Conservation (phyloP, 305 asterid genomes). For the Salvia sclarea region DNA sequence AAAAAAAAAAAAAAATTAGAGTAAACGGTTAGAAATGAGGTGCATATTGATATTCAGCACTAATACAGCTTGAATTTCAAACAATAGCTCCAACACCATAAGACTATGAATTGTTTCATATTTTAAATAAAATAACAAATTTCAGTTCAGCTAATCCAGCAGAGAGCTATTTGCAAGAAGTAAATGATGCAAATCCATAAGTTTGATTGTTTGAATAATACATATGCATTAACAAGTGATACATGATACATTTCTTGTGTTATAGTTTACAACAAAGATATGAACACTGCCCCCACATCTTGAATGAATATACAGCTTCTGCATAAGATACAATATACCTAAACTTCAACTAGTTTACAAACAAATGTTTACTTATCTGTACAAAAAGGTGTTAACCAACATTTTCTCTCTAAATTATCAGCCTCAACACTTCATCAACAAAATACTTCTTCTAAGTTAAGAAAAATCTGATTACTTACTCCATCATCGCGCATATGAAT, state of each 20-base stretch:
- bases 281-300: neutral
- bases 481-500: conserved; percentile 34
- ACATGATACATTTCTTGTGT: neutral
- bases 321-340: neutral
- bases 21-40: too few species aligned
- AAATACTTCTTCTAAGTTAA: neutral
- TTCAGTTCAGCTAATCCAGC: neutral
- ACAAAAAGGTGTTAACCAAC: too few species aligned
- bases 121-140: neutral
- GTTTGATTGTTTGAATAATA: too few species aligned
- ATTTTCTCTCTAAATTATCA: neutral
- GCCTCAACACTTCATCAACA: neutral
- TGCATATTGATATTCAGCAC: too few species aligned
- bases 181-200: neutral
- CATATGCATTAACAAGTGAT: neutral
- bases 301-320: neutral
- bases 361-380: too few species aligned
- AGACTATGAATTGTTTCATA: too few species aligned
- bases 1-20: too few species aligned
- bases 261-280: neutral
- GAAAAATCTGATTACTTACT: neutral
- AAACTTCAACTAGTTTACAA: too few species aligned
- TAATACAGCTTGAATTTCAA: too few species aligned
- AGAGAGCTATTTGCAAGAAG: neutral
- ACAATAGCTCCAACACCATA: too few species aligned